phyloP scores from a whole-genome alignment of 225 moss, liverwort and hornwort genomes.

The Ulota crispa region DNA sequence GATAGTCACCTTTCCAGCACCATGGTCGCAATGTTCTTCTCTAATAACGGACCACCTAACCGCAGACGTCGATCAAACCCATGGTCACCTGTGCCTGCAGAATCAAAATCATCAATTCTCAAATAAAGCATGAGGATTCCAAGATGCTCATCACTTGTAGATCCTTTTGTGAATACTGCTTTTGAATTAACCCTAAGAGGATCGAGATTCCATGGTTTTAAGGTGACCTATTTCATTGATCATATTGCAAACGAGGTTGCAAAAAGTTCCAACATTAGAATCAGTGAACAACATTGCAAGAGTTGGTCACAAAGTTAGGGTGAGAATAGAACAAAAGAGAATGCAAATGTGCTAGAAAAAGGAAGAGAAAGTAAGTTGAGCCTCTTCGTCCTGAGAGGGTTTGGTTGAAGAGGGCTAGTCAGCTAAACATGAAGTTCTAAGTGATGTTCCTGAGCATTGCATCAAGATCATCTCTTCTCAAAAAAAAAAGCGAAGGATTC shows the following conservation, averaged over 20 bases:
- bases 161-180: background rate
- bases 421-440: background rate
- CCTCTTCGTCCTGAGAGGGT: background rate
- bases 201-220: background rate
- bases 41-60: slow-evolving; percentile 80
- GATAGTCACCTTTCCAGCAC: slow-evolving; percentile 82
- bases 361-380: background rate
- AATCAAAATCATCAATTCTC: background rate
- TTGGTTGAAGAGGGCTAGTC: background rate
- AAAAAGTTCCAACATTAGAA: background rate
- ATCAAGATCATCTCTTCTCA: background rate
- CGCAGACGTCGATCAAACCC: slow-evolving; percentile 86
- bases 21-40: slow-evolving; percentile 88
- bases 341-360: background rate
- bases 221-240: background rate
- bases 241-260: background rate
- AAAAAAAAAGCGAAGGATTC: background rate
- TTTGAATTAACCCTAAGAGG: background rate
- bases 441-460: slow-evolving; percentile 1
- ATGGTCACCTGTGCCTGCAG: slow-evolving; percentile 92
- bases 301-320: background rate
- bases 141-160: background rate
- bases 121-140: background rate
- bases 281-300: background rate
- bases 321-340: background rate